Percentiles rank a stretch among this genome's conserved stretches.
Evolutionary conservation across 768 basidiomycete genomes (phyloP).

Genomic region (Tulasnella sp.): DNA sequence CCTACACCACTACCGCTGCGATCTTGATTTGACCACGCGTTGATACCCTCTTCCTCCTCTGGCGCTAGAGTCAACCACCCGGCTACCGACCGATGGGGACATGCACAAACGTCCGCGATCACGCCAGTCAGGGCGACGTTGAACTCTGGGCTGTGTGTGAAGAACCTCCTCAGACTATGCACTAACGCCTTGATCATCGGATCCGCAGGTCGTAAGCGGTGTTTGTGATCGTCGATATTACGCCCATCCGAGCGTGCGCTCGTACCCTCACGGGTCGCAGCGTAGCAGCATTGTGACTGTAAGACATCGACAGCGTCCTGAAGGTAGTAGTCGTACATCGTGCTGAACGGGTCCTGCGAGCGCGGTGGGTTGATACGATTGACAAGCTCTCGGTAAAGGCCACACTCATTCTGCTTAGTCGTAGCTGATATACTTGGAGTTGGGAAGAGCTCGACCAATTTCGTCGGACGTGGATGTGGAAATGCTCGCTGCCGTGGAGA

Average conservation of each 20-base stretch:
- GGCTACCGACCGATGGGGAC: conserved; percentile 73
- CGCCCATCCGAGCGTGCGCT: background rate
- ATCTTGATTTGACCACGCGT: conserved; percentile 1
- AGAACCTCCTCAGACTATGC: conserved; percentile 64
- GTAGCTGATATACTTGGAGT: conserved; percentile 47
- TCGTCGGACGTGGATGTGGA: conserved; percentile 32
- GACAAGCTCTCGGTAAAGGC: conserved; percentile 64
- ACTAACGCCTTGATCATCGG: conserved; percentile 62
- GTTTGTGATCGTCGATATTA: conserved; percentile 34
- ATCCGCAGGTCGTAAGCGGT: conserved; percentile 70
- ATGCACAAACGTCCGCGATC: conserved; percentile 68
- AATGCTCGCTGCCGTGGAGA: conserved; percentile 2
- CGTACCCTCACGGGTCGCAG: conserved; percentile 26
- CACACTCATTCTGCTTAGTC: conserved; percentile 80
- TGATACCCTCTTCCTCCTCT: conserved; percentile 29
- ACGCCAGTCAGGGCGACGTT: conserved; percentile 84
- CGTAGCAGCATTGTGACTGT: conserved; percentile 50
- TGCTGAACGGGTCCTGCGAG: conserved; percentile 63
- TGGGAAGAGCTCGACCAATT: conserved; percentile 19
- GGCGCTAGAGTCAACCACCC: conserved; percentile 77
- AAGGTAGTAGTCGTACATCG: conserved; percentile 76
- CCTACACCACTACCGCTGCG: background rate
- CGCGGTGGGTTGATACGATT: conserved; percentile 68
- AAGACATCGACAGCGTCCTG: conserved; percentile 61
- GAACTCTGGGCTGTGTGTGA: conserved; percentile 72